Conservation (phyloP, 2,329 filamentous ascomycete species). For the Paecilomyces dactylethromorphus region DNA sequence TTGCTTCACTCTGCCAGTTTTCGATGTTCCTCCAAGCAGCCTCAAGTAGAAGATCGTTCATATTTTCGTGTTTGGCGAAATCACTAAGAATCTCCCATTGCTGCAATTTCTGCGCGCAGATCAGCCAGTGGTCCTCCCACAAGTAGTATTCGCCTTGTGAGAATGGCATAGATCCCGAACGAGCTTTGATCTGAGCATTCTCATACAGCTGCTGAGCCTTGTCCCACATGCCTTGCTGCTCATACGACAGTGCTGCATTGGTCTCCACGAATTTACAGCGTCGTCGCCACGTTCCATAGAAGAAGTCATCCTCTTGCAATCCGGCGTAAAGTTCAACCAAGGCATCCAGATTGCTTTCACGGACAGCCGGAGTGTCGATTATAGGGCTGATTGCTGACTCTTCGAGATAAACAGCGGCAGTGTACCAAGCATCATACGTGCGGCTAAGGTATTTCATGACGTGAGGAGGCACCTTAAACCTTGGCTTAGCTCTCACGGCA, state of each 20-base stretch:
- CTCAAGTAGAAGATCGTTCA: slow-evolving; percentile 91
- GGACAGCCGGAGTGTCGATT: slow-evolving; percentile 73
- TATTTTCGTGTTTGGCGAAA: slow-evolving; percentile 97
- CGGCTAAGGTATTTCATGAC: slow-evolving; percentile 92
- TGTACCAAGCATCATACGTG: slow-evolving; percentile 96
- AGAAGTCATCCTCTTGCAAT: slow-evolving; percentile 91
- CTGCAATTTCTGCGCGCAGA: slow-evolving; percentile 95
- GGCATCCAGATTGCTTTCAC: slow-evolving; percentile 93
- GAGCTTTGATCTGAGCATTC: slow-evolving; percentile 90
- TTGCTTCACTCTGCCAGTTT: slow-evolving; percentile 82
- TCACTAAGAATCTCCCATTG: slow-evolving; percentile 98
- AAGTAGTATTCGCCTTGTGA: slow-evolving; percentile 97
- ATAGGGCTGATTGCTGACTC: slow-evolving; percentile 78
- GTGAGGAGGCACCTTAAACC: slow-evolving; percentile 89
- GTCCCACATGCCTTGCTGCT: slow-evolving; percentile 99
- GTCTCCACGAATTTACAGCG: slow-evolving; percentile 96
- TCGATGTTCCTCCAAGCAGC: slow-evolving; percentile 94
- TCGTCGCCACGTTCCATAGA: slow-evolving; percentile 94
- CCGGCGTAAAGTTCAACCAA: slow-evolving; percentile 88
- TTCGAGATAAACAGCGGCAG: slow-evolving; percentile 83
- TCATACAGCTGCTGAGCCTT: slow-evolving; percentile 98
- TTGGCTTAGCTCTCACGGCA: slow-evolving; percentile 73
- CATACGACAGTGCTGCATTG: slow-evolving; percentile 92
- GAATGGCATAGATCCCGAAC: slow-evolving; percentile 92
- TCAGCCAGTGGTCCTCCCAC: slow-evolving; percentile 98